Conservation (phyloP, 148 eudicot genomes). For the Vaccinium darrowii region DNA sequence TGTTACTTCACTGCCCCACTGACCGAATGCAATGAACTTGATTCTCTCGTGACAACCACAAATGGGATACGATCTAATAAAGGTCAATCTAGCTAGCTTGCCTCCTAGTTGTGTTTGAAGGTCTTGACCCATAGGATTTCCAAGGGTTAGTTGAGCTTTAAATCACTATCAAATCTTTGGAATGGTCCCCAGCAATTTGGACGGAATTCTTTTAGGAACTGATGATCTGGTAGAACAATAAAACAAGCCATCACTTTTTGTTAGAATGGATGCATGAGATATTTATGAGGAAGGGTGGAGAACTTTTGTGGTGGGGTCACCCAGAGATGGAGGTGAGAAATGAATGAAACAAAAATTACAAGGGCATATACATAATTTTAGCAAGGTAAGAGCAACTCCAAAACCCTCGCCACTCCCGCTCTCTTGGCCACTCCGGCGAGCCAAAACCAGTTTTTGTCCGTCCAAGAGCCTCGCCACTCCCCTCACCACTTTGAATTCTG, state of each 20-base stretch:
- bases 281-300: not conserved
- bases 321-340: no score
- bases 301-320: not conserved
- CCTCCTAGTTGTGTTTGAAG: not conserved
- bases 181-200: not conserved
- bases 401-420: no score
- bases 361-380: no score
- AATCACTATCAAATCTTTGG: not conserved
- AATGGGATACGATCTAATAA: not conserved
- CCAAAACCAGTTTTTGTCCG: no score
- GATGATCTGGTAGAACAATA: not conserved
- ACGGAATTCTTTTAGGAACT: not conserved
- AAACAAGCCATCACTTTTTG: constrained; percentile 4
- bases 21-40: not conserved
- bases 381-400: no score
- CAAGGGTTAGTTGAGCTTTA: not conserved
- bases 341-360: no score
- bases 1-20: not conserved
- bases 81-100: not conserved
- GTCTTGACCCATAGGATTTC: not conserved
- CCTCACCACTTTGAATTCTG: no score
- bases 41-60: not conserved
- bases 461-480: no score
- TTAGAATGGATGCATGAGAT: not conserved
- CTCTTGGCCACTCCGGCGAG: no score